Base-by-base conservation (phyloP, 805 yeast species). In the Candida montana region DNA sequence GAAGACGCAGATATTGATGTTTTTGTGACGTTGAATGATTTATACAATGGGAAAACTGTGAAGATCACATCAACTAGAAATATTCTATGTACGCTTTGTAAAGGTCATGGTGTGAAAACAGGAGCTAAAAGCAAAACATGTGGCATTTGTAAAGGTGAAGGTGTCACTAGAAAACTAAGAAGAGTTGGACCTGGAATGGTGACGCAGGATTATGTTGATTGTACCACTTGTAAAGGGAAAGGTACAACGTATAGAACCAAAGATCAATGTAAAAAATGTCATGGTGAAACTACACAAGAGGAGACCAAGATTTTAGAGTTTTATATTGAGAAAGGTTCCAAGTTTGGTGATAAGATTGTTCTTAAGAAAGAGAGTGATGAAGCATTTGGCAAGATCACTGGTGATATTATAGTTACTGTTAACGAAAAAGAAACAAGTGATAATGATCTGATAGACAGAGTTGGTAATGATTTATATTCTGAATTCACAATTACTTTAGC, bases 11-110 rank as follows among this genome's bases (percentile, higher is more conserved):
- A 65, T n/a, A 58, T 88, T 36, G 74, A 77, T 20, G 72, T 87
- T 11, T 75, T 73, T 5, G 75, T 90, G 11, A 68, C 84, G 0
- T 62, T 88, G 47, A 85, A 79, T 42, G 95, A 88, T 44, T 62
- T 86, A 33, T 89, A 77, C 68, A 79, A 77, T 49, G 96, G 98
- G 4, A 86, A 86, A 58, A 76, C 81, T 8, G 72, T 89, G 47
- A 85, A 85, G 56, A 75, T 85, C 54, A 73, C 84, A 4, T 73
- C 84, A 2, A 76, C 82, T 3, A 74, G 96, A 58, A 76, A 83
- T 53, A 69, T 83, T 9, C 62, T 89, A 1, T 91, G 99, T 67
- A 61, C 70, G 5, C 55, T 63, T 29, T 91, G 99, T 64, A 65
- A 71, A 31, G 97, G 97, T 2, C 63, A 75, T 1, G 97, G 97